Percentiles rank a stretch among this genome's conserved stretches.
phyloP scores from a whole-genome alignment of 2,329 filamentous ascomycete genomes.

The Penicillium sp. region DNA sequence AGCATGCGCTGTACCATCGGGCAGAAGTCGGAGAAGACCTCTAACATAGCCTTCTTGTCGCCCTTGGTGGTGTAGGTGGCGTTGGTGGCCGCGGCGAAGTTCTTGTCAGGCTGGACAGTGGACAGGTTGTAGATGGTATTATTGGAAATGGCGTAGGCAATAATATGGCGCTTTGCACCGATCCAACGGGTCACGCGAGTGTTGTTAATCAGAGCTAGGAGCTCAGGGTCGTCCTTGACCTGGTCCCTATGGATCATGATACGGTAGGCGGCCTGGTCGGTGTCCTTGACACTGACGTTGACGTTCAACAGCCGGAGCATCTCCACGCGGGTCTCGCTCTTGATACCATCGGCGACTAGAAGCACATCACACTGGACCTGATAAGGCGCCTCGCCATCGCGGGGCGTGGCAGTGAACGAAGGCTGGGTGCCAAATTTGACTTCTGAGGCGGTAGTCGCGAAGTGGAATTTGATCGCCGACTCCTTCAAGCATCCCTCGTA shows the following conservation, averaged over 20 bases:
- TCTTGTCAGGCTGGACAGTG: conserved; percentile 59
- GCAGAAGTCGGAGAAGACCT: conserved; percentile 60
- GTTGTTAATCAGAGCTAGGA: conserved; percentile 55
- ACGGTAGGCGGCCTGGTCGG: conserved; percentile 55
- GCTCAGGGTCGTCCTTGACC: conserved; percentile 49
- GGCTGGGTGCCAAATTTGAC: conserved; percentile 61
- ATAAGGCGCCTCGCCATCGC: conserved; percentile 52
- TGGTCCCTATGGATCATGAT: conserved; percentile 52
- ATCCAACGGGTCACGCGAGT: conserved; percentile 63
- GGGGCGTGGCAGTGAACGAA: conserved; percentile 58
- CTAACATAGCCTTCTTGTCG: conserved; percentile 59
- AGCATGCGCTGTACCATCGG: conserved; percentile 61
- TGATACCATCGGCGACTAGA: conserved; percentile 55
- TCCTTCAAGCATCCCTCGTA: conserved; percentile 68
- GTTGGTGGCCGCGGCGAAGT: conserved; percentile 58
- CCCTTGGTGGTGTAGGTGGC: conserved; percentile 64
- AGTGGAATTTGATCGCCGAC: conserved; percentile 65
- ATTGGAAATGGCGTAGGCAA: conserved; percentile 63
- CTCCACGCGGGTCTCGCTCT: conserved; percentile 46
- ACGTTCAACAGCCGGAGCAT: conserved; percentile 42
- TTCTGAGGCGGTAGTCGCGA: conserved; percentile 56
- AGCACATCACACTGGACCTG: conserved; percentile 52
- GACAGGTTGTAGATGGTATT: conserved; percentile 66
- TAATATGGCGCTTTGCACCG: conserved; percentile 64
- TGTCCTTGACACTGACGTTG: conserved; percentile 46